phyloP scores from a whole-genome alignment of 2,329 filamentous ascomycete species.

The Alternaria sp. region DNA sequence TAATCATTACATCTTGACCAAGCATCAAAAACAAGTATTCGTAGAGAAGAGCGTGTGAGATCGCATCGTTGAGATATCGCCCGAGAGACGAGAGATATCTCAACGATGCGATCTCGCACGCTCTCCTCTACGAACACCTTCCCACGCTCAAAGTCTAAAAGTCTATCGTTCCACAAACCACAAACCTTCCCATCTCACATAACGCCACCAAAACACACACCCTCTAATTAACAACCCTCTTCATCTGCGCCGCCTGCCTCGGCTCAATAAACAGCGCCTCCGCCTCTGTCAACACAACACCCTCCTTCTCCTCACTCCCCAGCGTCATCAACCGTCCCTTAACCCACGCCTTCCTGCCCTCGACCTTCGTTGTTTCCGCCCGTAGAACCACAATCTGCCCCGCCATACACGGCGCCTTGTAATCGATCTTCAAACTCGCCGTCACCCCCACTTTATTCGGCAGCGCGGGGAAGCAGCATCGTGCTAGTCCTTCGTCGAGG shows the following conservation, averaged over 20 bases:
- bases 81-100: neutral
- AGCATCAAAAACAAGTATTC: neutral
- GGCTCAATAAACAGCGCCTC: conserved; percentile 89
- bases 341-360: conserved; percentile 95
- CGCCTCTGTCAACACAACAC: conserved; percentile 76
- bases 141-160: neutral
- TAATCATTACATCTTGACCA: neutral
- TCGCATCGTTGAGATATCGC: neutral
- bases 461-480: conserved; percentile 86
- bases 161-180: neutral
- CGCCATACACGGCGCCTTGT: conserved; percentile 79
- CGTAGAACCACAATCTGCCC: conserved; percentile 77
- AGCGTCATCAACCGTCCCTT: conserved; percentile 85
- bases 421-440: conserved; percentile 82
- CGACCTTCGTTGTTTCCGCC: conserved; percentile 81
- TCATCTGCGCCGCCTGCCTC: conserved; percentile 69
- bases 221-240: conserved; percentile 33
- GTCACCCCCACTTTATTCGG: conserved; percentile 88
- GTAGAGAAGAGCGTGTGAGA: neutral
- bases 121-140: neutral
- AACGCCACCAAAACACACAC: neutral
- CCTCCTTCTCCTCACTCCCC: conserved; percentile 60
- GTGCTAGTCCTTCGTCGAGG: conserved; percentile 85
- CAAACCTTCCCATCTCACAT: neutral
- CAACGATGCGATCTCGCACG: neutral